Evolutionary conservation across 2,329 filamentous ascomycete genomes (phyloP), one percentile per base, ranked within the genome.

Genomic region (Talaromyces verruculosus): DNA sequence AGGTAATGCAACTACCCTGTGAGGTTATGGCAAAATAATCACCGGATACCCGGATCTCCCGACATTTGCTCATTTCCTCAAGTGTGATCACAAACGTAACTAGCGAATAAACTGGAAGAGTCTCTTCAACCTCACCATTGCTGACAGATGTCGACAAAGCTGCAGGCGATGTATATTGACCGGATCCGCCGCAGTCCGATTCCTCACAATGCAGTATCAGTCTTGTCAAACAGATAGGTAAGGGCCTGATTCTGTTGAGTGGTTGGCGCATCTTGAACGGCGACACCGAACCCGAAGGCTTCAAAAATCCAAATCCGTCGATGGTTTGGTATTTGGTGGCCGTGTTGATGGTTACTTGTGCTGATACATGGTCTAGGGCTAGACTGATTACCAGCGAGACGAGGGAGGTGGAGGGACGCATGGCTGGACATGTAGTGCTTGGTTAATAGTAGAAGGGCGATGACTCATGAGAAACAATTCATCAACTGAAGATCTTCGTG

Each of bases 61-160:
- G 17, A 41, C 39, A 41, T 41, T 41, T 41, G 15, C 39, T 51
- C 15, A 17, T 10, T 17, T 53, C 28, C 3, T 53, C 47, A 33
- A 33, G 25, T 53, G 47, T 63, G 25, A 45, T 45, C 11, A 57
- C 37, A 43, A 63, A 63, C 2, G 49, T 57, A 2, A 57, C 61
- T 8, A 63, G 25, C 13, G 61, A 63, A 25, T 63, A 25, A 15
- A 3, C 61, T 15, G 61, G 61, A 5, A 63, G 11, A 10, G 35
- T 35, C 17, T 17, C 61, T 17, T 33, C 35, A n/a, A 45, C 61
- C 30, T 28, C 13, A 22, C n/a, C 61, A n/a, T 25, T 17, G 8
- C 47, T 63, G 8, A 43, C 19, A 8, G 47, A 19, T 3, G 47
- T 15, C 6, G 25, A 63, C 13, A 55, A 11, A 15, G 35, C 13